phyloP scores from a whole-genome alignment of 768 basidiomycete species.

The Neoboletus magnificus region DNA sequence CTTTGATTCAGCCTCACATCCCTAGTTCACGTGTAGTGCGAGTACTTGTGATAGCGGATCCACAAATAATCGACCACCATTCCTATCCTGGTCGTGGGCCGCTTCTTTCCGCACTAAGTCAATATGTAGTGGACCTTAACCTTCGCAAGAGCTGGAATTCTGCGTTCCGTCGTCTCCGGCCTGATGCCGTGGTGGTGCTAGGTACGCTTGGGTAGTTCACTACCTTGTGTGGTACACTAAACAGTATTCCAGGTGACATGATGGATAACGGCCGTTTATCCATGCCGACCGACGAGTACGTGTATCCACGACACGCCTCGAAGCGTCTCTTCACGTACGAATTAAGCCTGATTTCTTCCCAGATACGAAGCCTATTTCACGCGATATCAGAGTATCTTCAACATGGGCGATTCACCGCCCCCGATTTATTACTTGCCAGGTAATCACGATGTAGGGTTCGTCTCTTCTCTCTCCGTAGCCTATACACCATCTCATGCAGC shows the following conservation, averaged over 20 bases:
- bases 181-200: constrained; percentile 76
- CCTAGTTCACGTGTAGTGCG: constrained; percentile 26
- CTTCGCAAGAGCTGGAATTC: constrained; percentile 82
- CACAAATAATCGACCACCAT: constrained; percentile 75
- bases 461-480: constrained; percentile 3
- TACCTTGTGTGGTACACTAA: not conserved
- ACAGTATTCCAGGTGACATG: constrained; percentile 56
- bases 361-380: constrained; percentile 74
- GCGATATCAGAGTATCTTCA: constrained; percentile 73
- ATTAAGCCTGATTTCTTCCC: constrained; percentile 9
- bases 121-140: constrained; percentile 73
- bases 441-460: constrained; percentile 86
- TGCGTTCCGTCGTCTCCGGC: constrained; percentile 47
- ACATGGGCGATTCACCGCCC: constrained; percentile 36
- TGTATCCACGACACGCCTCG: constrained; percentile 10
- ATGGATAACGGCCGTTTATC: constrained; percentile 76
- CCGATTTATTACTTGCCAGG: constrained; percentile 78
- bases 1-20: constrained; percentile 15
- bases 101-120: constrained; percentile 56
- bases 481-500: constrained; percentile 1
- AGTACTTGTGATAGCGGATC: constrained; percentile 79
- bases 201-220: constrained; percentile 37
- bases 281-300: constrained; percentile 69
- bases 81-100: constrained; percentile 65
- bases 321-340: not conserved